Percentiles rank a stretch among this genome's conserved stretches.
Conservation (phyloP, 2,329 filamentous ascomycete species). For the Xylariaceae sp. region DNA sequence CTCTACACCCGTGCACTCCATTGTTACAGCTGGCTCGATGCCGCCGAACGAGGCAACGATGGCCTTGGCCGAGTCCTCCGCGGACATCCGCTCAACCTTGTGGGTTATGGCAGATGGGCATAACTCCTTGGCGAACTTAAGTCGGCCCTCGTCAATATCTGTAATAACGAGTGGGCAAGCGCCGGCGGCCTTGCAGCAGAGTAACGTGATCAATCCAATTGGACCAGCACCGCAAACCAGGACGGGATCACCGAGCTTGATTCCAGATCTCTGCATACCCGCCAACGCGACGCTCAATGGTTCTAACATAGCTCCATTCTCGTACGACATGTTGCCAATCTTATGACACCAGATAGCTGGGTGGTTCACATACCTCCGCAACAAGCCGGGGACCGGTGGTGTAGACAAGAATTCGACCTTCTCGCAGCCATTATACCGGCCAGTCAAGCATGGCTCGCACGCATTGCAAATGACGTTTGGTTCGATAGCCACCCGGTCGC, state of each 20-base stretch:
- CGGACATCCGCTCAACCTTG: constrained; percentile 61
- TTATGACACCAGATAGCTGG: constrained; percentile 94
- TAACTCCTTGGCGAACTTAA: constrained; percentile 79
- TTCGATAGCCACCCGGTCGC: constrained; percentile 90
- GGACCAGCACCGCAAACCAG: constrained; percentile 90
- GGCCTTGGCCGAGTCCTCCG: constrained; percentile 65
- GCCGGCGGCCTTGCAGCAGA: constrained; percentile 80
- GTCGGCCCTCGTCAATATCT: constrained; percentile 81
- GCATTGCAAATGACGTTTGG: constrained; percentile 87
- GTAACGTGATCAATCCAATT: constrained; percentile 82
- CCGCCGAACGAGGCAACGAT: constrained; percentile 70
- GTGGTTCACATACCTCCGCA: constrained; percentile 92
- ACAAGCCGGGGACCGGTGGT: constrained; percentile 78
- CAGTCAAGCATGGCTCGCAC: constrained; percentile 87
- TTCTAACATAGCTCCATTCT: constrained; percentile 86
- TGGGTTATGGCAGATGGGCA: constrained; percentile 76
- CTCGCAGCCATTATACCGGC: constrained; percentile 93
- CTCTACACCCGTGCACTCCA: constrained; percentile 96
- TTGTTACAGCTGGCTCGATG: constrained; percentile 71
- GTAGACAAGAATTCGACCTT: constrained; percentile 82
- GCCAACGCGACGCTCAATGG: constrained; percentile 85
- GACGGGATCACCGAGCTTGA: constrained; percentile 79
- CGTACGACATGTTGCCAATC: constrained; percentile 85
- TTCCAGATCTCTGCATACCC: constrained; percentile 74
- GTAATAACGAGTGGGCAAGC: constrained; percentile 90